phyloP scores from a whole-genome alignment of 2,329 filamentous ascomycete species.

The Ustulina deusta region DNA sequence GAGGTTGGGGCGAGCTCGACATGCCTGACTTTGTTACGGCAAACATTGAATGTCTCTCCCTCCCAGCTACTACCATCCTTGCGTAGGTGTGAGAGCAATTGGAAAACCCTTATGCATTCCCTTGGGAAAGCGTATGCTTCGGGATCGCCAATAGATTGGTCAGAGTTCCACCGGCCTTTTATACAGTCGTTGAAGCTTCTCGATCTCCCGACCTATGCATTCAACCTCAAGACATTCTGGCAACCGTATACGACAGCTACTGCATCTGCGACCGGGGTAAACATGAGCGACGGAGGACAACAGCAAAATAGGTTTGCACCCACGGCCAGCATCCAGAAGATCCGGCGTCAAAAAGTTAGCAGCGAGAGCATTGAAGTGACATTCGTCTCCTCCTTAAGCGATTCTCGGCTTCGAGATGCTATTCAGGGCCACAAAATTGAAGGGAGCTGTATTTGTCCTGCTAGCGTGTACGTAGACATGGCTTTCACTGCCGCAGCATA shows the following conservation, averaged over 20 bases:
- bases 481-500: slow-evolving; percentile 36
- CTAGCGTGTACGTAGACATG: slow-evolving; percentile 40
- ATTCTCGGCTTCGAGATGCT: slow-evolving; percentile 25
- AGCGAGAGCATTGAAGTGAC: slow-evolving; percentile 29
- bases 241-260: slow-evolving; percentile 31
- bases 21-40: slow-evolving; percentile 21
- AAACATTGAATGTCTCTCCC: slow-evolving; percentile 16
- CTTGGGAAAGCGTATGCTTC: slow-evolving; percentile 30
- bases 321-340: slow-evolving; percentile 34
- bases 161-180: slow-evolving; percentile 32
- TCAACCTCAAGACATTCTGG: slow-evolving; percentile 36
- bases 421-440: slow-evolving; percentile 36
- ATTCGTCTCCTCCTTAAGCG: slow-evolving; percentile 31
- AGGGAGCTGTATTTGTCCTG: slow-evolving; percentile 32
- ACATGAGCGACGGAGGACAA: slow-evolving; percentile 6
- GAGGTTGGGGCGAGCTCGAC: slow-evolving; percentile 32
- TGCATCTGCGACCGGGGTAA: slow-evolving; percentile 19
- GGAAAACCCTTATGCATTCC: slow-evolving; percentile 25
- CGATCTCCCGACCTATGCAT: slow-evolving; percentile 37
- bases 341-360: slow-evolving; percentile 13
- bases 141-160: slow-evolving; percentile 29
- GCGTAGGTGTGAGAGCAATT: slow-evolving; percentile 8
- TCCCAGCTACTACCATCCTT: slow-evolving; percentile 29
- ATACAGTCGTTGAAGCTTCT: slow-evolving; percentile 23
- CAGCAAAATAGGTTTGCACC: slow-evolving; percentile 14